Percentiles rank a stretch among this genome's conserved stretches.
Evolutionary conservation across 2,329 filamentous ascomycete genomes (phyloP).

Genomic region (Ceratocystis papillata): DNA sequence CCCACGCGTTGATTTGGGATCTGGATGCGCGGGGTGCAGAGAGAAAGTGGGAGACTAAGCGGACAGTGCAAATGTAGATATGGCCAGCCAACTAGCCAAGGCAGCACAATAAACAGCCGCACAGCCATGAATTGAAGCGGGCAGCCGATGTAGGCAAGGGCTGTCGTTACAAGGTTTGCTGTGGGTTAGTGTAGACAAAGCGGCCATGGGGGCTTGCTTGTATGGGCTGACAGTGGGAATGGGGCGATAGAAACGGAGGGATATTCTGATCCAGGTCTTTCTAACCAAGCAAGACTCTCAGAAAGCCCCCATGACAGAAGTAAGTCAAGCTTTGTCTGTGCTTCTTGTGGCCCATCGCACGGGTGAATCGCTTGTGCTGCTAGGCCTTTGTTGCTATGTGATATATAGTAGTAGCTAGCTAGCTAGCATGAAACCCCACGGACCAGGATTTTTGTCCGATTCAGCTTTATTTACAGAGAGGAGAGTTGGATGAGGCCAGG

Average conservation of each 20-base stretch:
- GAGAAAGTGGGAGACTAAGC: no score
- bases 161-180: neutral
- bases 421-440: neutral
- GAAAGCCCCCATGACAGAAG: neutral
- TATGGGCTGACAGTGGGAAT: neutral
- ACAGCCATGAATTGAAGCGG: neutral
- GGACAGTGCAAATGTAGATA: neutral
- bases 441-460: neutral
- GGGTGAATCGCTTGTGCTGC: neutral
- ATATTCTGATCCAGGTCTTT: neutral
- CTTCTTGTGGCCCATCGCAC: neutral
- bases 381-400: neutral
- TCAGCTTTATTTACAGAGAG: neutral
- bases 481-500: neutral
- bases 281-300: neutral
- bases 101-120: neutral
- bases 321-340: constrained; percentile 2
- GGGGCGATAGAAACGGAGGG: neutral
- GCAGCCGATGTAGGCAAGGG: constrained; percentile 2
- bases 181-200: neutral
- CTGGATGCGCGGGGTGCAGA: no score
- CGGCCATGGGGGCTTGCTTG: neutral
- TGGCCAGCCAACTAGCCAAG: neutral
- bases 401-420: neutral
- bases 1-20: no score